Conservation (phyloP, 2,329 filamentous ascomycete species). For the Lachnellula cervina region DNA sequence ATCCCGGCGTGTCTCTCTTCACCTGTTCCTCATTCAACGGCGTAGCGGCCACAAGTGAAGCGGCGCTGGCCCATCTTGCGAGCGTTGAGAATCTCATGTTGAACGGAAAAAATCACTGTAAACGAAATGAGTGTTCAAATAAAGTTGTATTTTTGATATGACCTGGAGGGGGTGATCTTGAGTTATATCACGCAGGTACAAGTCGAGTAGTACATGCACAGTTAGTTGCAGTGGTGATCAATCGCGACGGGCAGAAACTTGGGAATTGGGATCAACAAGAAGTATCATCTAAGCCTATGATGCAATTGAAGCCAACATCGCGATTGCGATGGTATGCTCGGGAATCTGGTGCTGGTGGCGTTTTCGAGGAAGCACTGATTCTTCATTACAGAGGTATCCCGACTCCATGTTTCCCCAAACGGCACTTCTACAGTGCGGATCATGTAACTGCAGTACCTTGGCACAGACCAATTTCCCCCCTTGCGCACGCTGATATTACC, state of each 20-base stretch:
- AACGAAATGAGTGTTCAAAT: not conserved
- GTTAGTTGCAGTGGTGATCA: not conserved
- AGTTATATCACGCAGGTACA: not conserved
- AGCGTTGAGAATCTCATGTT: not conserved
- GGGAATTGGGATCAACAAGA: not conserved
- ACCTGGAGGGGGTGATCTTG: not conserved
- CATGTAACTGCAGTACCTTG: too few relatives aligned
- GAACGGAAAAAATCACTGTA: not conserved
- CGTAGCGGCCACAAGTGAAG: not conserved
- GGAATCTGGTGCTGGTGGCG: too few relatives aligned
- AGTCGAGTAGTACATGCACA: not conserved
- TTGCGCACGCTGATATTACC: too few relatives aligned
- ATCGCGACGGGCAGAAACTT: not conserved
- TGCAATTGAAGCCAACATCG: slow-evolving; percentile 1
- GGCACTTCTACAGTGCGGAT: too few relatives aligned
- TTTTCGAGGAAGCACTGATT: too few relatives aligned
- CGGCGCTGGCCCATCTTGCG: not conserved
- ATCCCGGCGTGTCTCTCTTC: slow-evolving; percentile 27
- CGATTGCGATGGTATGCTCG: not conserved
- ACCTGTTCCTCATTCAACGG: not conserved
- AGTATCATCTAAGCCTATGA: not conserved
- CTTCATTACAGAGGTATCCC: too few relatives aligned
- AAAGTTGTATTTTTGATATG: not conserved
- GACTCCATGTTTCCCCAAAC: too few relatives aligned
- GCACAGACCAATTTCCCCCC: too few relatives aligned